Evolutionary conservation across 139 green algal genomes (phyloP), one percentile per base, ranked within the genome.

Genomic region (Astrephomene gubernaculifera): DNA sequence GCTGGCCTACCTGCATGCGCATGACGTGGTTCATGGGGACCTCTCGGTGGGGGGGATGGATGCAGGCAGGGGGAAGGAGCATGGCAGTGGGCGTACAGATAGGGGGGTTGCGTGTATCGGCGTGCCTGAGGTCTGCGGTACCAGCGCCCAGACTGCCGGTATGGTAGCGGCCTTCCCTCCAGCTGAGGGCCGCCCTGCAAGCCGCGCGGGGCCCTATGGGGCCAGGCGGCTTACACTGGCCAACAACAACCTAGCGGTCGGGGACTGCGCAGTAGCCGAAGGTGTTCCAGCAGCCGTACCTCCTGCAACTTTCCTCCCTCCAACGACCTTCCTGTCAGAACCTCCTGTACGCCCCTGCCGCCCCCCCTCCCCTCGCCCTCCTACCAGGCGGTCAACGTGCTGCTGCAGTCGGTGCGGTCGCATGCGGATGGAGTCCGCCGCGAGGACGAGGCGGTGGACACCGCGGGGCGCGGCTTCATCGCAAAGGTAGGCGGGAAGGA

Each of bases 11-110:
- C 70, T 95, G 63, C 92, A 95, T 79, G 49, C 45, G 31, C 64
- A 82, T 10, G 83, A 76, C 72, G 76, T 95, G 2, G 68, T 94
- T 2, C 93, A 95, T 57, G 93, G 91, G 1, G 93, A 95, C 85
- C 86, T 97, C 43, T 95, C 94, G 65, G 88, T 92, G 1, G 41
- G 68, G 38, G 33, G 65, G 33, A 49, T 33, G 65, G 85, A 82
- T 8, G 33, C n/a, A 33, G 67, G 45, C 33, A 4, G 36, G 67
- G 25, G 33, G 22, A 33, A n/a, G 12, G 31, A 10, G 64, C 24
- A 1, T 7, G 35, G 64, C 12, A 1, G 35, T 17, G 33, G 2
- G 31, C 3, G 4, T 41, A 19, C 8, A 41, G 31, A 43, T n/a
- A n/a, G n/a, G n/a, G n/a, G n/a, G n/a, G n/a, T n/a, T n/a, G n/a